Base-by-base conservation (phyloP, 2,329 filamentous ascomycete genomes). In the Penicillium capsulatum region DNA sequence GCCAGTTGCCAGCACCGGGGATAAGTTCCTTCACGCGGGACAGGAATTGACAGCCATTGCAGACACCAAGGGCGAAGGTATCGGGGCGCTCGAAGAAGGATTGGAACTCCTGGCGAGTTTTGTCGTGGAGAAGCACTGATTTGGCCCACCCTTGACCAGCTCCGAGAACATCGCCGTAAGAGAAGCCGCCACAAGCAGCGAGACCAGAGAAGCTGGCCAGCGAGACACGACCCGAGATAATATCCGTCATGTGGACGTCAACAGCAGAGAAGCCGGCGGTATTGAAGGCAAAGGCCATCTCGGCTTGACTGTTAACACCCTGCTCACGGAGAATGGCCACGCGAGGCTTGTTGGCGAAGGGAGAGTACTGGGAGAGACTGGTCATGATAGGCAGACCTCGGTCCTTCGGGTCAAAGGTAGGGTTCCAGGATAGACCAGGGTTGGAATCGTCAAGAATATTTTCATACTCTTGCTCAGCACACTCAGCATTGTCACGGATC, bases 131-230 rank as follows among this genome's bases (percentile, higher is more conserved):
- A 13, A 97, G 77, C 27, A 97, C 89, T 2, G 86, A 91, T 68
- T 94, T 90, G 3, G 92, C 88, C 92, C 92, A 98, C 30, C 92
- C 92, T 57, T 91, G 85, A 37, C 92, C 92, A n/a, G 92, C 92
- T 43, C 91, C 92, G 1, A 97, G 78, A 26, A 91, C 86, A 54
- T 91, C 86, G 53, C 89, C 89, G 62, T 95, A 97, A 11, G 87
- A 94, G 77, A 98, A 97, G 34, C 92, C 92, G 61, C 92, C 92
- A 51, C 90, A 94, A n/a, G 89, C 89, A 24, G 91, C 92, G 32
- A 97, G 76, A 52, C 92, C 92, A 20, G 83, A 81, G 64, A 96
- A 96, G 48, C 82, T 83, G 28, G 82, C 76, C 7, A 98, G 80
- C 0, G 86, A 89, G 46, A 86, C 81, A 11, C 86, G 84, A 8